A percentile compares a stretch with the other conserved stretches of the same genome.
Evolutionary conservation across 2,329 filamentous ascomycete genomes (phyloP).

Genomic region (Cordyceps tenuipes): DNA sequence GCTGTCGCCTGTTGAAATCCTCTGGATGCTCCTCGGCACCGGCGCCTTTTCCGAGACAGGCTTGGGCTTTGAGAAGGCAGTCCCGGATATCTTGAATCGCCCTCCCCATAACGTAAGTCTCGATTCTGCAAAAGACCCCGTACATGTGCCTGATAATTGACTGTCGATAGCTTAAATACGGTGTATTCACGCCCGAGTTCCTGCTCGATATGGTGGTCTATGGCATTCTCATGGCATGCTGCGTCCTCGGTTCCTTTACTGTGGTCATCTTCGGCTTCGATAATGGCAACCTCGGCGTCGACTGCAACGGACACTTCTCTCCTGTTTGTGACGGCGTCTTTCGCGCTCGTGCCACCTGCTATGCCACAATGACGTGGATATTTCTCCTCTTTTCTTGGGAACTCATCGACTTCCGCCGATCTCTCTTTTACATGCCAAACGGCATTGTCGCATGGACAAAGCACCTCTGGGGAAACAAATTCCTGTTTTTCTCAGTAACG

Average conservation of each 20-base stretch:
- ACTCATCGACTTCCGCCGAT: conserved; percentile 55
- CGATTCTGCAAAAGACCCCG: not conserved
- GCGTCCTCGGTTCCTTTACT: conserved; percentile 48
- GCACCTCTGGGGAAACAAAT: conserved; percentile 47
- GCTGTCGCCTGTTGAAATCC: conserved; percentile 60
- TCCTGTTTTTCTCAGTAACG: conserved; percentile 41
- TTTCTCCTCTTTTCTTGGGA: conserved; percentile 64
- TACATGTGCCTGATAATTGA: not conserved
- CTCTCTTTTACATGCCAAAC: conserved; percentile 51
- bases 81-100: conserved; percentile 56
- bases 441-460: conserved; percentile 42
- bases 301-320: conserved; percentile 49
- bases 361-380: conserved; percentile 60
- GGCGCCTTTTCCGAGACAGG: conserved; percentile 65
- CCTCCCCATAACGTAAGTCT: conserved; percentile 51
- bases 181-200: conserved; percentile 58
- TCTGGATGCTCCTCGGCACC: conserved; percentile 70
- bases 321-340: conserved; percentile 49
- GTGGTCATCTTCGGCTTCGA: conserved; percentile 48
- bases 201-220: conserved; percentile 55
- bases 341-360: conserved; percentile 57
- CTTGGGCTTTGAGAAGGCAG: conserved; percentile 59
- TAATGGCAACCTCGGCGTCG: conserved; percentile 46
- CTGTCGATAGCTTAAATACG: conserved; percentile 29
- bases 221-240: conserved; percentile 54